Percentiles rank a stretch among this genome's conserved stretches.
Conservation (phyloP, 345 rosid species). For the Euphorbia tirucalli region DNA sequence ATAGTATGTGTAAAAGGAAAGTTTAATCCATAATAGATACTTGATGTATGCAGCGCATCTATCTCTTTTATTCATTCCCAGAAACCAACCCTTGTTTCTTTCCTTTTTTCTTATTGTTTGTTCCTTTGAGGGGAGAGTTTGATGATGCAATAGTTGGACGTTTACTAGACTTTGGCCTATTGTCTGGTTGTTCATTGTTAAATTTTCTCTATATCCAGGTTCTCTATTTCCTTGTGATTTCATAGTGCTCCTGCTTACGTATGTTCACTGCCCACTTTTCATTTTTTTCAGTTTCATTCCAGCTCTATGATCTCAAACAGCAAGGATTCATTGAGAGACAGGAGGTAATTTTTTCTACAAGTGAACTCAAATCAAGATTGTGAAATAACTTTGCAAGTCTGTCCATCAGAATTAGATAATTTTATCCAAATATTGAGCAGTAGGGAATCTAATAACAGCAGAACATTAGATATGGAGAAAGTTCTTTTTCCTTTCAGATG, state of each 20-base stretch:
- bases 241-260: background rate
- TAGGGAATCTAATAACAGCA: too few relatives aligned
- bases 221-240: background rate
- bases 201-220: too few relatives aligned
- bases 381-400: background rate
- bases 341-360: constrained; percentile 16
- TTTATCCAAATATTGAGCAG: too few relatives aligned
- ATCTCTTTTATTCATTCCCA: background rate
- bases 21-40: background rate
- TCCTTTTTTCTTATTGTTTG: too few relatives aligned
- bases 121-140: too few relatives aligned
- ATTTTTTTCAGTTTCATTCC: constrained; percentile 28
- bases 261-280: background rate
- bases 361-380: background rate
- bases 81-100: too few relatives aligned
- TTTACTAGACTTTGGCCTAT: too few relatives aligned
- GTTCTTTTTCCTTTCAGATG: too few relatives aligned
- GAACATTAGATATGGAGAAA: too few relatives aligned
- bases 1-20: background rate
- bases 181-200: background rate
- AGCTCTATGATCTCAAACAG: constrained; percentile 32
- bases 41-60: background rate
- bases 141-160: too few relatives aligned
- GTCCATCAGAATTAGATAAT: too few relatives aligned
- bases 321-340: constrained; percentile 34